phyloP scores from a whole-genome alignment of 2,329 filamentous ascomycete species.

The Cytospora piceae region DNA sequence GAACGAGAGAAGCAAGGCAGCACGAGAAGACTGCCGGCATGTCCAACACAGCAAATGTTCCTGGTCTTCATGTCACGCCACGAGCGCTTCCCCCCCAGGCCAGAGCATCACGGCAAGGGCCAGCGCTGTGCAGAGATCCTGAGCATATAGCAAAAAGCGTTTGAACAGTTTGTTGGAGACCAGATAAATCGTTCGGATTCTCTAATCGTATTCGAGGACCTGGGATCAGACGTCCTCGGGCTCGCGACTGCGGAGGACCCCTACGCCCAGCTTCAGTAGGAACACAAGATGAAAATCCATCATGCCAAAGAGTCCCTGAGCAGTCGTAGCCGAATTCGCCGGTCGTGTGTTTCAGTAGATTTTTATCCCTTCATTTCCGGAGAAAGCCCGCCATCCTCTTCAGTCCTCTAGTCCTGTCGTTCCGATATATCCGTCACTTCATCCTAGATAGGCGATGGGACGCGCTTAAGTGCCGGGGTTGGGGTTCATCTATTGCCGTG shows the following conservation, averaged over 20 bases:
- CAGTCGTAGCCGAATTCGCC: slow-evolving; percentile 24
- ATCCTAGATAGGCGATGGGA: slow-evolving; percentile 24
- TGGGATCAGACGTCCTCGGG: slow-evolving; percentile 28
- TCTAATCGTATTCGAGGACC: slow-evolving; percentile 31
- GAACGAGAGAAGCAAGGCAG: not conserved
- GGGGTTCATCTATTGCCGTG: slow-evolving; percentile 30
- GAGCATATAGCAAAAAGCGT: not conserved
- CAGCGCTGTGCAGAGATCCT: not conserved
- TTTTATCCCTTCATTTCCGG: slow-evolving; percentile 27
- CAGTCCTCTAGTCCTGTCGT: slow-evolving; percentile 27
- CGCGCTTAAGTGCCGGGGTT: slow-evolving; percentile 31
- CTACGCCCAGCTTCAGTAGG: slow-evolving; percentile 28
- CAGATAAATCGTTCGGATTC: slow-evolving; percentile 29
- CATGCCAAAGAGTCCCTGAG: slow-evolving; percentile 21
- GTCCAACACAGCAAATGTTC: not conserved
- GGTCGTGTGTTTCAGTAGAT: slow-evolving; percentile 18
- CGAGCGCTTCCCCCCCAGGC: not conserved
- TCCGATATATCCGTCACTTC: slow-evolving; percentile 26
- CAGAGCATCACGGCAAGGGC: not conserved
- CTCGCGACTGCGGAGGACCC: slow-evolving; percentile 24
- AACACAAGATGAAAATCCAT: slow-evolving; percentile 29
- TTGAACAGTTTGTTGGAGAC: slow-evolving; percentile 9
- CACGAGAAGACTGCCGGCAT: not conserved
- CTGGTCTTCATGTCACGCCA: not conserved
- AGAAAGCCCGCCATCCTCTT: slow-evolving; percentile 16